These are phyloP conservation scores for Ogataea allantospora DNA, from an alignment of 805 yeast species.

Conservation along the genomic window DNA sequence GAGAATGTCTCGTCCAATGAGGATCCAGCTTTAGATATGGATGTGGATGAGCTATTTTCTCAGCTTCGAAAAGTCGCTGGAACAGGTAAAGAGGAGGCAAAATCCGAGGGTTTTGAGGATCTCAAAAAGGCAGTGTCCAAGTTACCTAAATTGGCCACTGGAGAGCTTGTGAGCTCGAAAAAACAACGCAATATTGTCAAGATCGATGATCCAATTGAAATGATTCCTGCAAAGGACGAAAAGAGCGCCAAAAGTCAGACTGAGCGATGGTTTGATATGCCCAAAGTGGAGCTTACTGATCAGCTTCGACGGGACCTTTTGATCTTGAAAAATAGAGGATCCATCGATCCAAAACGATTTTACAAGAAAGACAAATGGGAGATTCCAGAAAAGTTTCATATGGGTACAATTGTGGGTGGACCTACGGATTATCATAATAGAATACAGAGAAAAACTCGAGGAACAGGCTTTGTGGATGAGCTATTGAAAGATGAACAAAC, in stretches of 20 bases:
- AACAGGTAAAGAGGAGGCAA: slow-evolving; percentile 3
- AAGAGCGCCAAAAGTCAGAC: slow-evolving; percentile 42
- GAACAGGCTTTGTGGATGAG: slow-evolving; percentile 77
- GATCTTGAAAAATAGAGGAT: slow-evolving; percentile 81
- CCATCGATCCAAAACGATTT: slow-evolving; percentile 92
- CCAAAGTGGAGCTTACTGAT: slow-evolving; percentile 71
- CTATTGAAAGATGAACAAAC: slow-evolving; percentile 70
- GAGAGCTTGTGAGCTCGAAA: slow-evolving; percentile 25
- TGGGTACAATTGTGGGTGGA: slow-evolving; percentile 86
- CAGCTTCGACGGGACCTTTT: slow-evolving; percentile 72
- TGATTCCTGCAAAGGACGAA: slow-evolving; percentile 23
- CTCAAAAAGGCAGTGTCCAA: slow-evolving; percentile 31
- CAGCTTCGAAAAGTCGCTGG: slow-evolving; percentile 22
- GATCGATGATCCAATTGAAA: slow-evolving; percentile 44
- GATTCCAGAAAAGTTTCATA: slow-evolving; percentile 57
- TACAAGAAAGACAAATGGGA: slow-evolving; percentile 84
- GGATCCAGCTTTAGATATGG: slow-evolving; percentile 10
- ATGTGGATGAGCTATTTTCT: slow-evolving; percentile 36
- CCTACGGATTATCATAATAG: slow-evolving; percentile 75
- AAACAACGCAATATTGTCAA: slow-evolving; percentile 14
- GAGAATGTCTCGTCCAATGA: slow-evolving; percentile 13
- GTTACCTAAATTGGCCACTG: slow-evolving; percentile 34
- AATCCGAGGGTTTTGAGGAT: slow-evolving; percentile 33
- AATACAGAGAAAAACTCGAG: slow-evolving; percentile 68
- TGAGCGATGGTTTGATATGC: slow-evolving; percentile 76